Evolutionary conservation across 1,284 basidiomycete genomes (phyloP).

Genomic region (Cryptococcus jaspeensis): DNA sequence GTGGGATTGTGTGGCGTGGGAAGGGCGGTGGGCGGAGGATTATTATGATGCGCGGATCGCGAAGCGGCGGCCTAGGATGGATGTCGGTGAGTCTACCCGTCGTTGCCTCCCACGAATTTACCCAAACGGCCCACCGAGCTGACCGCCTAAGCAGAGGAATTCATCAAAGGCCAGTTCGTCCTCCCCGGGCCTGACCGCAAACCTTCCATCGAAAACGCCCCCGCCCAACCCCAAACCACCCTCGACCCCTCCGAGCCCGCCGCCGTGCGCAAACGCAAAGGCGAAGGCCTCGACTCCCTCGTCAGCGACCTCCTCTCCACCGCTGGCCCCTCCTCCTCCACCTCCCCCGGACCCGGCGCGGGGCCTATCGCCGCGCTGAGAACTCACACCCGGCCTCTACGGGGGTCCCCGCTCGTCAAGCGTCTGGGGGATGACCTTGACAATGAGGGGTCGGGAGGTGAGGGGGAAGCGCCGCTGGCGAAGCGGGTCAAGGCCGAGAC

Average conservation of each 20-base stretch:
- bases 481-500: background rate
- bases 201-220: background rate
- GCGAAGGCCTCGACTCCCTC: conserved; percentile 26
- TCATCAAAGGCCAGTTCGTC: conserved; percentile 28
- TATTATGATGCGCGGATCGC: conserved; percentile 44
- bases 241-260: conserved; percentile 33
- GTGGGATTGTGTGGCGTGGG: conserved; percentile 50
- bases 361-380: too few relatives aligned
- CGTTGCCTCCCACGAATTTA: background rate
- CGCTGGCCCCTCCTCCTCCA: conserved; percentile 4
- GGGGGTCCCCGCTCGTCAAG: too few relatives aligned
- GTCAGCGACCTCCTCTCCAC: conserved; percentile 43
- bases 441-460: too few relatives aligned
- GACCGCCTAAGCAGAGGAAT: conserved; percentile 23
- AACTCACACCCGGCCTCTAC: too few relatives aligned
- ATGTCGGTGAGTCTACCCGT: conserved; percentile 25
- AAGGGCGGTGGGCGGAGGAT: conserved; percentile 46
- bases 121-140: background rate
- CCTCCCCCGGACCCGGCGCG: too few relatives aligned
- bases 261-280: conserved; percentile 34
- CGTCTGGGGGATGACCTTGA: too few relatives aligned
- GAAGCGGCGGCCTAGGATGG: conserved; percentile 25
- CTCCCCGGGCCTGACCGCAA: conserved; percentile 1
- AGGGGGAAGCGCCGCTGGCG: too few relatives aligned
- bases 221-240: background rate